phyloP scores from a whole-genome alignment of 176 grass and related monocot species.

The Lolium perenne region DNA sequence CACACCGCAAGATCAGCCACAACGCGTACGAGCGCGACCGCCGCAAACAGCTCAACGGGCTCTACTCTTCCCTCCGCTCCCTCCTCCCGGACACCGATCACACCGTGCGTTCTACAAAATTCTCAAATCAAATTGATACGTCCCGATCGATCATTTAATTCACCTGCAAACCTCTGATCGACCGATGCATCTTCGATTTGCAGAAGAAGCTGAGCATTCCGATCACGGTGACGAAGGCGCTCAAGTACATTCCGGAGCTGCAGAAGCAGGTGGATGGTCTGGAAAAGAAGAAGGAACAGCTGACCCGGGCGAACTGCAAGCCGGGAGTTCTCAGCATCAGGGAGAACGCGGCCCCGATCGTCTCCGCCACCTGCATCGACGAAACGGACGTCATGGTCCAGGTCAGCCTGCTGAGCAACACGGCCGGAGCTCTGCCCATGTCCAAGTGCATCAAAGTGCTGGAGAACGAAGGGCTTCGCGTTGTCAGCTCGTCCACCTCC shows the following conservation, averaged over 20 bases:
- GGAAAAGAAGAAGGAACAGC: constrained; percentile 65
- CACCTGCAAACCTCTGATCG: neutral
- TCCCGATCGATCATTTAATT: too few relatives aligned
- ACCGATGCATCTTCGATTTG: too few relatives aligned
- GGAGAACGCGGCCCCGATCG: constrained; percentile 39
- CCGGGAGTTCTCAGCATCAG: constrained; percentile 18
- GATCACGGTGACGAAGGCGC: constrained; percentile 60
- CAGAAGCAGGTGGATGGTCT: constrained; percentile 64
- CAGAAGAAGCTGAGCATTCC: constrained; percentile 94
- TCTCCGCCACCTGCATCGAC: constrained; percentile 65
- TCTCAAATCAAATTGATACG: too few relatives aligned
- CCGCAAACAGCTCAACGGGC: constrained; percentile 85
- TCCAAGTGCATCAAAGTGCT: too few relatives aligned
- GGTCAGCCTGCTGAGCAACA: constrained; percentile 56
- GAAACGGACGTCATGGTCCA: constrained; percentile 81
- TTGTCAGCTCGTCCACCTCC: too few relatives aligned
- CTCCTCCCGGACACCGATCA: constrained; percentile 75
- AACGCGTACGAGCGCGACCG: constrained; percentile 81
- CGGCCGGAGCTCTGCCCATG: neutral
- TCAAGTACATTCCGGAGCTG: constrained; percentile 89
- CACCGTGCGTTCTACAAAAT: constrained; percentile 44
- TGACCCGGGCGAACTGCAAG: constrained; percentile 44
- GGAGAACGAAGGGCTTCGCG: too few relatives aligned
- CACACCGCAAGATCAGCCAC: constrained; percentile 74
- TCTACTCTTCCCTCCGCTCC: constrained; percentile 75